Conservation (phyloP, 2,329 filamentous ascomycete species). For the Fusarium keratoplasticum region DNA sequence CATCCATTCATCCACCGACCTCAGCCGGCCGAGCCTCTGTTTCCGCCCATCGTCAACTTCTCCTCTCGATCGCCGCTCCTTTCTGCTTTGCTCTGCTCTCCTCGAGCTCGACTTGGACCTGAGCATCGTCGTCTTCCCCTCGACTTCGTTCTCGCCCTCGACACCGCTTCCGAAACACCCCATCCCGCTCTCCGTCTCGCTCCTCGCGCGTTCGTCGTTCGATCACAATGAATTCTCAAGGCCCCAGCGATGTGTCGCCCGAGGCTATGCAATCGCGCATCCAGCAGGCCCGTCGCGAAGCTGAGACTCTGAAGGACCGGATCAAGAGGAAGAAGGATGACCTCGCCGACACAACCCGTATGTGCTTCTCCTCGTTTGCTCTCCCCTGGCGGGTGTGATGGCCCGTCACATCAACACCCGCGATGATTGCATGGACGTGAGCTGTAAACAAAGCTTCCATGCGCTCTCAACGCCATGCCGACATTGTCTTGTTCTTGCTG, state of each 20-base stretch:
- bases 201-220: constrained; percentile 24
- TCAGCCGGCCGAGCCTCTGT: constrained; percentile 41
- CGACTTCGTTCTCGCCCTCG: constrained; percentile 29
- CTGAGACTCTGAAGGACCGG: constrained; percentile 95
- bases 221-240: constrained; percentile 66
- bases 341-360: constrained; percentile 96
- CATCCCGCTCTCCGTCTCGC: constrained; percentile 29
- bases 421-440: neutral
- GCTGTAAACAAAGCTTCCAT: neutral
- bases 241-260: constrained; percentile 73
- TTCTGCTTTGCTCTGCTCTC: constrained; percentile 32
- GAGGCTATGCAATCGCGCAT: constrained; percentile 93
- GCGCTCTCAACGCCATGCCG: neutral
- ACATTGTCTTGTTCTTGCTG: neutral
- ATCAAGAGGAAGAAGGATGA: constrained; percentile 99
- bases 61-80: constrained; percentile 35
- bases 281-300: constrained; percentile 93
- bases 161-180: constrained; percentile 17
- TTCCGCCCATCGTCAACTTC: constrained; percentile 37
- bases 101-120: constrained; percentile 39
- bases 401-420: neutral
- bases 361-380: constrained; percentile 57
- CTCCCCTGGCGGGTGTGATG: neutral
- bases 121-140: constrained; percentile 29
- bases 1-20: constrained; percentile 42